Base-by-base conservation (phyloP, 2,329 filamentous ascomycete species). In the Cladosporium sp. region DNA sequence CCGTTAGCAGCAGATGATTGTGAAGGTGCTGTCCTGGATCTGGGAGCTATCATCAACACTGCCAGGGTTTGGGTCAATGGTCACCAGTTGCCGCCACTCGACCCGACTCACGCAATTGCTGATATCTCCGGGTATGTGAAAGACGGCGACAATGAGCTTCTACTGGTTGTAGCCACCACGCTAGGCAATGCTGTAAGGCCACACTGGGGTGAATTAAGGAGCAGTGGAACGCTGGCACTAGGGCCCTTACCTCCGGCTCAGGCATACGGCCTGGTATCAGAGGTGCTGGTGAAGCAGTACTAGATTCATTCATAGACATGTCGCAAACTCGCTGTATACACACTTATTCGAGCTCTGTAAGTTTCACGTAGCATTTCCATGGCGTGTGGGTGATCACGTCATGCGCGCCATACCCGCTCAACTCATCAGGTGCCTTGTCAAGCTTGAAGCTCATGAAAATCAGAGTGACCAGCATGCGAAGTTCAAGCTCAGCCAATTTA, bases 161-260 rank as follows among this genome's bases (percentile, higher is more conserved):
- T 71, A 28, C 71, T 75, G 1, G 73, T 77, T 4, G 72, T 78
- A 1, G 69, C 68, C 15, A 78, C 77, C 18, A 72, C 77, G 30
- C 64, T 78, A 59, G 73, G 75, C 21, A 78, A 78, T 67, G 72
- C 66, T 21, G 59, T 58, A 18, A 55, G 47, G 15, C 64, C 57
- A 21, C 64, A 54, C 18, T 60, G 58, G 49, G 24, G 28, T 15
- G 36, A 51, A 32, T 24, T 62, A 32, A 55, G 49, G 32, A 66
- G 47, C 38, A 59, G 52, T 57, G 51, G 65, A 10, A 64, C 52
- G 26, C 21, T 57, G 26, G 51, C 65, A 30, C 11, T 44, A 55
- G 59, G 52, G n/a, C 30, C 67, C 6, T 44, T 65, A 24, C 64
- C 66, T 6, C 66, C 66, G 12, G 51, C 47, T 1, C 66, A 65